Evolutionary conservation across 768 basidiomycete species (phyloP).

Genomic region (Russula olivacea): DNA sequence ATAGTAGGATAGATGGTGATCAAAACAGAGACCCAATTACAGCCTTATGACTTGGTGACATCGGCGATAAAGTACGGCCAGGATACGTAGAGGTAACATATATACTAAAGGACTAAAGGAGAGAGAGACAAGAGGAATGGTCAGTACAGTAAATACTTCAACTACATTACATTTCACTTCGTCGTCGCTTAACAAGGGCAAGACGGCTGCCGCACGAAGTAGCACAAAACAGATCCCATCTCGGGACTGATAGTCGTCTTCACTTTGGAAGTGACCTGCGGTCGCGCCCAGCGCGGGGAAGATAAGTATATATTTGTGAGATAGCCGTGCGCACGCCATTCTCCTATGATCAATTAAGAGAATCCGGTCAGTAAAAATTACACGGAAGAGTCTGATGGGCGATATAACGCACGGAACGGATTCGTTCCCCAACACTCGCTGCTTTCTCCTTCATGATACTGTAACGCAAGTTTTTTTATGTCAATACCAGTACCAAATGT

Average conservation of each 20-base stretch:
- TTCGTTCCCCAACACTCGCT: constrained; percentile 40
- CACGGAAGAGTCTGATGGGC: background rate
- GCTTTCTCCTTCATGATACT: constrained; percentile 61
- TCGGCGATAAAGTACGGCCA: background rate
- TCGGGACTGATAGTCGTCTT: background rate
- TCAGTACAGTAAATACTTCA: background rate
- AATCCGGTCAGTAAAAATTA: background rate
- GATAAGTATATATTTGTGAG: constrained; percentile 48
- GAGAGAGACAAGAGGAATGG: too few species aligned
- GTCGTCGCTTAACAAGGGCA: too few species aligned
- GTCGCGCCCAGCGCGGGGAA: constrained; percentile 35
- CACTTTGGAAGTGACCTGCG: constrained; percentile 22
- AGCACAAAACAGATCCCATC: background rate
- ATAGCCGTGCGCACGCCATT: constrained; percentile 55
- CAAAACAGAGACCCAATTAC: background rate
- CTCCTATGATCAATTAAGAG: constrained; percentile 37
- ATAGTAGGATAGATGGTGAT: background rate
- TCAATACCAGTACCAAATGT: background rate
- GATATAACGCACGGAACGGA: constrained; percentile 34
- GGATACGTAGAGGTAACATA: background rate
- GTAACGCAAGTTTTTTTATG: background rate
- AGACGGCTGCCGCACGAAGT: background rate
- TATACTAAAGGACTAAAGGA: background rate
- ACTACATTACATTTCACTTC: background rate
- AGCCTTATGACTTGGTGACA: background rate